Base-by-base conservation (phyloP, 75 land plant genomes). In the Sequoiadendron giganteum region DNA sequence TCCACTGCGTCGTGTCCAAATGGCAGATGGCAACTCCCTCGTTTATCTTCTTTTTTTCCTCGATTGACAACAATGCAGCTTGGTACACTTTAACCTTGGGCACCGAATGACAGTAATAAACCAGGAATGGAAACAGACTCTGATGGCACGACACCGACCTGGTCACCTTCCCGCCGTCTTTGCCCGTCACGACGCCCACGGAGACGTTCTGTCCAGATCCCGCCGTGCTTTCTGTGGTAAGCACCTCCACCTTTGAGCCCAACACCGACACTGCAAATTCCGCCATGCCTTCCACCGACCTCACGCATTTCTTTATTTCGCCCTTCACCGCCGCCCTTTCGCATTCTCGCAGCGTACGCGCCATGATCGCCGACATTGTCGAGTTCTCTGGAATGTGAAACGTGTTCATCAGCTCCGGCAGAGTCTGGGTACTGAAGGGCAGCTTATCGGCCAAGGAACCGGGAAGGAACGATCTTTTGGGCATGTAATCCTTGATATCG, bases 91-190 rank as follows among this genome's bases (percentile, higher is more conserved):
- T 88, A 34, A 88, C 88, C 19, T 84, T 55, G 11, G 90, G 83
- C 18, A 89, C 86, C 28, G 83, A 85, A 40, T 89, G 90, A 14
- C 86, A 89, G 30, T 89, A 89, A 45, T 89, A 89, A 1, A 89
- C 56, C 30, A 88, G 85, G 16, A 47, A 45, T 87, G 90, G 76
- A 86, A 52, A 52, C 55, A 52, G 14, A 52, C 55, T 52, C 55
- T 52, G 55, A 14, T 52, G 55, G 16, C 55, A 89, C 58, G 84
- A 88, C 49, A 77, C 88, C n/a, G 84, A 42, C 34, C 89, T 40
- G 36, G 10, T 77, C n/a, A 76, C 68, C 5, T 9, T 47, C 2
- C 47, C 79, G 39, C 92, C 96, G 90, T 93, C 92, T 86, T 92
- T 89, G 32, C 91, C 92, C 7, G 65, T 88, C 38, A 95, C 93